Evolutionary conservation across 1,284 basidiomycete genomes (phyloP), one percentile per base, ranked within the genome.

Genomic region (Leucoagaricus sp.): DNA sequence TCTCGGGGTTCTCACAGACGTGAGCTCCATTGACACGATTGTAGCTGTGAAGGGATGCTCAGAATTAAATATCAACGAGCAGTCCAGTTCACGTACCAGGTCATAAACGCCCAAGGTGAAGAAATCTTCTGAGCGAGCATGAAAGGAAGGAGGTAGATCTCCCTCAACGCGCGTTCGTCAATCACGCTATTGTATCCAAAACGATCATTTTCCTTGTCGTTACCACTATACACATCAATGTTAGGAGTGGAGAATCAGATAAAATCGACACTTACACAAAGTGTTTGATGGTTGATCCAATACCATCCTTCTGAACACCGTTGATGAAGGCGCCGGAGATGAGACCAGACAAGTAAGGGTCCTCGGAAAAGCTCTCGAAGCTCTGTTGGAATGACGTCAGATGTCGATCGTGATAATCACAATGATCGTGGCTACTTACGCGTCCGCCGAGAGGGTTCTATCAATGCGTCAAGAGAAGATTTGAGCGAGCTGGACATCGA

Each of bases 81-180:
- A 12, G 8, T 25, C 47, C 36, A 19, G 15, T 40, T 10, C 3
- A 71, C 85, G 69, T 68, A 89, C 82, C 86, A 78, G 55, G 87
- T 88, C 85, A 89, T 88, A 66, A 81, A 82, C 4, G 84, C 77
- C 86, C 86, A 89, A 15, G 89, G 89, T 58, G 84, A 66, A 1
- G 86, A 82, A 52, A 85, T 76, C 65, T 87, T 86, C 69, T 90
- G 82, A 0, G 90, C 87, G 42, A 94, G 79, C 85, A 93, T 89
- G 75, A 94, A 94, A 0, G 88, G 87, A 77, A 87, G 83, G 38
- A 93, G 77, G 70, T 94, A 94, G 48, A 94, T 81, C 69, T 94
- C 92, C 26, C 90, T 81, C 42, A 94, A 76, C 0, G 91, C 87
- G 28, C 91, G 83, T 58, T 82, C 78, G 58, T 79, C 81, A 61